Conservation (phyloP, 2,329 filamentous ascomycete species). For the Arthrobotrys megalospora region DNA sequence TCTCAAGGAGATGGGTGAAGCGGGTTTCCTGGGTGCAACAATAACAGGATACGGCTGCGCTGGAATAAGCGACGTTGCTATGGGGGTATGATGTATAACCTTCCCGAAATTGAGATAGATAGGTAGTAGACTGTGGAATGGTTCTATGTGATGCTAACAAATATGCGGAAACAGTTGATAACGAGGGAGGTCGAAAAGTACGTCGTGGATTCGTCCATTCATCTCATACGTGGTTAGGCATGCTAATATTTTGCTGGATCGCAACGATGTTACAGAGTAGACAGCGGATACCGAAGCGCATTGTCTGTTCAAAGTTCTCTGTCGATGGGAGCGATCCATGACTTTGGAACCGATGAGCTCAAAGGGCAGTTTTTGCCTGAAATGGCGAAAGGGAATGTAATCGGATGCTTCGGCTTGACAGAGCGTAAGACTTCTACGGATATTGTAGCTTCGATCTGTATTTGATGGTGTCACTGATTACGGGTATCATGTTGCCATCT, state of each 20-base stretch:
- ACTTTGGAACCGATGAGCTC: conserved; percentile 87
- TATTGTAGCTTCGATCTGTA: background rate
- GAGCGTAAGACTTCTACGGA: conserved; percentile 71
- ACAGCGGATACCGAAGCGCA: conserved; percentile 90
- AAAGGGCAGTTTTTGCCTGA: conserved; percentile 86
- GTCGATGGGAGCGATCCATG: conserved; percentile 92
- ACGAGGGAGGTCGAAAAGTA: conserved; percentile 83
- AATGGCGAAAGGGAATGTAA: conserved; percentile 84
- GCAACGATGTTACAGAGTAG: conserved; percentile 73
- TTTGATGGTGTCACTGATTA: background rate
- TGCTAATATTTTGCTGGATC: conserved; percentile 11
- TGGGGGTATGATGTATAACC: conserved; percentile 70
- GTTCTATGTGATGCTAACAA: conserved; percentile 6
- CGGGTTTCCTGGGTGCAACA: conserved; percentile 88
- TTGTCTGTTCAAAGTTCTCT: conserved; percentile 95
- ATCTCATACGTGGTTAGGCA: background rate
- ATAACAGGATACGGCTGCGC: conserved; percentile 91
- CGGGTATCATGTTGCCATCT: conserved; percentile 4
- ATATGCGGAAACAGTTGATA: conserved; percentile 72
- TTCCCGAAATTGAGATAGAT: background rate
- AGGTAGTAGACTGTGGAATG: background rate
- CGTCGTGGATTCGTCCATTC: background rate
- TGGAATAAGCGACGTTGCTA: conserved; percentile 87
- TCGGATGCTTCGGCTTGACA: conserved; percentile 90
- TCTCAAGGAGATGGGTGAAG: conserved; percentile 89